Evolutionary conservation across 1,139 yeast genomes (phyloP).

Genomic region (Diutina ranongensis): DNA sequence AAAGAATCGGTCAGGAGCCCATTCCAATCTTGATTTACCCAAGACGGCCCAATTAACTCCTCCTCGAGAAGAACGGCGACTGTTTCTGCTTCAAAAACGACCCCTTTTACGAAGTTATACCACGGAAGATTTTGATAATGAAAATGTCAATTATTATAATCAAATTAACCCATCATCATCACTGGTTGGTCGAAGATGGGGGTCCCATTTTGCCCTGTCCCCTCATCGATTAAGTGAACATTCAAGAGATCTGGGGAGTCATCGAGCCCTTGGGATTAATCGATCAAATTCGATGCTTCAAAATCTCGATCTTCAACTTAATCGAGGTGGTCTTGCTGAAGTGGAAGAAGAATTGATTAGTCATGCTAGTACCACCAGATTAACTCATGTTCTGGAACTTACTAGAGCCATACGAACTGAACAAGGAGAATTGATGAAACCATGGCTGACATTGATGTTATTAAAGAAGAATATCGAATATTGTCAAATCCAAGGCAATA

Average conservation of each 20-base stretch:
- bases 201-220: not conserved
- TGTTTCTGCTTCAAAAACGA: not conserved
- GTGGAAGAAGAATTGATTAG: not conserved
- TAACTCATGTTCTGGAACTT: slow-evolving; percentile 4
- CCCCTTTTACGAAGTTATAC: not conserved
- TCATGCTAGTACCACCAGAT: not conserved
- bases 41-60: not conserved
- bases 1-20: not conserved
- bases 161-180: not conserved
- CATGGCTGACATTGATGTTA: slow-evolving; percentile 23
- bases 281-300: not conserved
- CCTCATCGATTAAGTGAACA: slow-evolving; percentile 1
- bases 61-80: not conserved
- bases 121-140: slow-evolving; percentile 2
- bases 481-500: slow-evolving; percentile 53
- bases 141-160: not conserved
- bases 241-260: not conserved
- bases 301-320: not conserved
- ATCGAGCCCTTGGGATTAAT: not conserved
- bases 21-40: not conserved
- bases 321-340: not conserved
- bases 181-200: not conserved
- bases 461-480: slow-evolving; percentile 38
- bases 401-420: not conserved
- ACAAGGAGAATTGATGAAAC: not conserved